Base-by-base conservation (phyloP, 371 early-diverging fungal species). In the Lichtheimia ornata region DNA sequence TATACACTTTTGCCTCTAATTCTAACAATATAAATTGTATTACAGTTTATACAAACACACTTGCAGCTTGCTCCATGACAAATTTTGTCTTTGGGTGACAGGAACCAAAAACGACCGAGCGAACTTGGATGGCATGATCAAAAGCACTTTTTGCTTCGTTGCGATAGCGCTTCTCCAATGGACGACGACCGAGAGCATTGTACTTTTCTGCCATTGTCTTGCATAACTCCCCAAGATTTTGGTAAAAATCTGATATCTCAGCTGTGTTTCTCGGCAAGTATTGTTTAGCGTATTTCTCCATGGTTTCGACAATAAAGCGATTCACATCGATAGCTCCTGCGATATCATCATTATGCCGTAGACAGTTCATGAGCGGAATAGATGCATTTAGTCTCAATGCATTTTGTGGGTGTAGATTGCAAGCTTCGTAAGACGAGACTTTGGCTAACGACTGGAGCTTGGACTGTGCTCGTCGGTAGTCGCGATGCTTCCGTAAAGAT, bases 161-260 rank as follows among this genome's bases (percentile, higher is more conserved):
- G 15, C 43, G 40, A 71, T 74, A 72, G 52, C 71, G 66, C 53
- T 72, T 72, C 43, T 71, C 69, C 2, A 79, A 53, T 9, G 62
- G 14, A 13, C 56, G 59, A n/a, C 65, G 57, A n/a, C 63, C 61
- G 15, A 20, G 18, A 6, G 20, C 59, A 42, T 57, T 64, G 52
- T 72, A 73, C 53, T 84, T 69, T 30, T 69, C 69, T 11, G 78
- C 82, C 71, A 81, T 73, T 50, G 69, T 65, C 47, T 74, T 61
- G 50, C 77, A 80, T 54, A 85, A 62, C 58, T 88, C 88, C 25
- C 83, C 88, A n/a, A 90, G 66, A 17, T 85, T 77, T 59, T 76
- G 71, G 65, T 81, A 75, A 59, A 84, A 83, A 56, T 88, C 88
- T 25, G 84, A 84, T 27, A 87, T 72, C 24, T 86, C 83, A 25